phyloP scores from a whole-genome alignment of 495 filamentous ascomycete species.

The Zalerion maritima region DNA sequence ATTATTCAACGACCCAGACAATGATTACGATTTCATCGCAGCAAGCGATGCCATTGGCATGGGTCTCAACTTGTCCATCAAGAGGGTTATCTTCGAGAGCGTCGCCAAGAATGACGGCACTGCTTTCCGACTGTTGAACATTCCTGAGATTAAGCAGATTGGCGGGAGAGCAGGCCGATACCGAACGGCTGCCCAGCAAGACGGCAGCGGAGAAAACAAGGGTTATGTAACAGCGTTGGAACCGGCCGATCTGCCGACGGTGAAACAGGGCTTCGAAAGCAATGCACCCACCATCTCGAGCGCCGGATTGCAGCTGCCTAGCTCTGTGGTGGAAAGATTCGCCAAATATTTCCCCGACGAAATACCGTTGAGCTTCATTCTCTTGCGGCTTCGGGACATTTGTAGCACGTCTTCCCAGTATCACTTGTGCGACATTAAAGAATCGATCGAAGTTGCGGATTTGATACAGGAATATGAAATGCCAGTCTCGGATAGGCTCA shows the following conservation, averaged over 20 bases:
- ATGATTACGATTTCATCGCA: constrained; percentile 85
- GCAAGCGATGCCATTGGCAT: constrained; percentile 97
- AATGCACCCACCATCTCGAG: constrained; percentile 51
- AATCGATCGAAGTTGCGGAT: constrained; percentile 49
- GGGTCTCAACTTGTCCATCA: constrained; percentile 90
- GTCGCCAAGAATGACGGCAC: constrained; percentile 48
- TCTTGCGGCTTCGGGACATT: constrained; percentile 56
- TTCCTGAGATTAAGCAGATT: constrained; percentile 88
- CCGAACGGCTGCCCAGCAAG: constrained; percentile 44
- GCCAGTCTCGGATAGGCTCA: constrained; percentile 53
- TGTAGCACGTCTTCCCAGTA: constrained; percentile 46
- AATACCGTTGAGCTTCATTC: constrained; percentile 63
- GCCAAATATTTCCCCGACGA: constrained; percentile 60
- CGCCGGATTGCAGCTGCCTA: constrained; percentile 63
- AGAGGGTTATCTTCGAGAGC: constrained; percentile 77
- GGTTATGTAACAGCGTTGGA: constrained; percentile 65
- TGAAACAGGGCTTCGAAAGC: constrained; percentile 44
- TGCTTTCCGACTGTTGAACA: constrained; percentile 34
- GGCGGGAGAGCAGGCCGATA: constrained; percentile 86
- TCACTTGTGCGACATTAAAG: constrained; percentile 49
- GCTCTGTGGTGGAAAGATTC: constrained; percentile 51
- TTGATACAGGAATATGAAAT: constrained; percentile 52
- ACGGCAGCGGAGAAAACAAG: constrained; percentile 3
- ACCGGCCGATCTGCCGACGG: constrained; percentile 45
- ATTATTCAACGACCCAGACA: constrained; percentile 87